Percentiles rank a stretch among this genome's conserved stretches.
These are phyloP conservation scores for Rauvolfia tetraphylla DNA, from an alignment of 257 asterid genomes.

Conservation along the genomic window DNA sequence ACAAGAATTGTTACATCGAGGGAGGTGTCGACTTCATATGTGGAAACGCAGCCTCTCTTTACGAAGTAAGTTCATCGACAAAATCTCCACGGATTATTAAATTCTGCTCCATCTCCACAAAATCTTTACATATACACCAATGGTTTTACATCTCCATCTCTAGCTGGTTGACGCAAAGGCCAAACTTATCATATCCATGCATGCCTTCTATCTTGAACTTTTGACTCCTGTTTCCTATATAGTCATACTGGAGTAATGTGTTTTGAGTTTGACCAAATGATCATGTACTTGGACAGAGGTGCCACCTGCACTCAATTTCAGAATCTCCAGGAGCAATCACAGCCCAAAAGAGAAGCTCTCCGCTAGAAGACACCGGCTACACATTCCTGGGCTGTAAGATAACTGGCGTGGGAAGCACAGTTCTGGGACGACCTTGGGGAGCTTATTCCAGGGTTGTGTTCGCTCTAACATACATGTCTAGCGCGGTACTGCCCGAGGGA, in stretches of 20 bases:
- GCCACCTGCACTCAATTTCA: conserved; percentile 41
- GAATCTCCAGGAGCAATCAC: conserved; percentile 40
- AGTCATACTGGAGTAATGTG: too few species aligned
- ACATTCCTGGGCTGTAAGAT: conserved; percentile 42
- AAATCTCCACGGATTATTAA: too few species aligned
- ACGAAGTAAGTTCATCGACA: conserved; percentile 46
- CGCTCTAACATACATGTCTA: conserved; percentile 38
- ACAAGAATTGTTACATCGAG: conserved; percentile 43
- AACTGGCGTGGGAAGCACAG: conserved; percentile 36
- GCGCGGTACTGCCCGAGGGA: conserved; percentile 36
- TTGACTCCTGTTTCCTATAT: too few species aligned
- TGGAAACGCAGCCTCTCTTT: conserved; percentile 51
- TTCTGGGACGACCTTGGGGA: conserved; percentile 56
- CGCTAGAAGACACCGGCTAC: conserved; percentile 39
- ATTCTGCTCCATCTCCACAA: too few species aligned
- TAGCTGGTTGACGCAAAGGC: too few species aligned
- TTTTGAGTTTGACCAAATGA: neutral
- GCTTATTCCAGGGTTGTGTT: conserved; percentile 45
- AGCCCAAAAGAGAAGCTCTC: conserved; percentile 42
- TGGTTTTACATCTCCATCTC: too few species aligned
- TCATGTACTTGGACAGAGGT: conserved; percentile 21
- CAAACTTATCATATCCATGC: too few species aligned
- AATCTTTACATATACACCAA: too few species aligned
- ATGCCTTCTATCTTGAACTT: too few species aligned
- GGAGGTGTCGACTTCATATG: conserved; percentile 52